Evolutionary conservation across 176 grass and related monocot genomes (phyloP).

Genomic region (Carex littledalei): DNA sequence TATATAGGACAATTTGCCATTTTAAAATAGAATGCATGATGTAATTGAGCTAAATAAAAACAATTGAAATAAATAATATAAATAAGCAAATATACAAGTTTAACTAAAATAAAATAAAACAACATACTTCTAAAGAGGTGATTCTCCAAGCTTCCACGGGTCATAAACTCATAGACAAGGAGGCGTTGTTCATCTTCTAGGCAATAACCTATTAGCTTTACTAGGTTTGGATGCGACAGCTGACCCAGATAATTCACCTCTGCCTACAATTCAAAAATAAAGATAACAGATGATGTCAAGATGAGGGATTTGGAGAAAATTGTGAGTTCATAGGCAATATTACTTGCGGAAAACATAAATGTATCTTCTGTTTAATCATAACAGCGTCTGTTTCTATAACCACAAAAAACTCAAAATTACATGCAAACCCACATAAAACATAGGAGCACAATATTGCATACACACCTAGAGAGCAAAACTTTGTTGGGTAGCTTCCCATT

Average conservation of each 20-base stretch:
- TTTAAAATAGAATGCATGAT: not conserved
- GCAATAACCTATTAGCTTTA: constrained; percentile 70
- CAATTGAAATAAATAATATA: not conserved
- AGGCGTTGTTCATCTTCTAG: constrained; percentile 75
- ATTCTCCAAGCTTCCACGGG: constrained; percentile 81
- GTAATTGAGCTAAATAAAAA: not conserved
- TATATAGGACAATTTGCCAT: not conserved
- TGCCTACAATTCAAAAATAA: constrained; percentile 34
- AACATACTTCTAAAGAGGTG: constrained; percentile 76
- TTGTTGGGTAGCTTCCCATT: too few species aligned
- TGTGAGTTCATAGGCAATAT: not conserved
- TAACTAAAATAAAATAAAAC: not conserved
- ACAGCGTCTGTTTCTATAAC: not conserved
- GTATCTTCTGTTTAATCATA: constrained; percentile 6
- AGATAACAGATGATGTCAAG: not conserved
- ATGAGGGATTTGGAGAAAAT: not conserved
- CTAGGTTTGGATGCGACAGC: constrained; percentile 61
- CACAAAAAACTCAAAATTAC: not conserved
- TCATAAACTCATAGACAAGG: constrained; percentile 86
- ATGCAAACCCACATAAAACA: not conserved
- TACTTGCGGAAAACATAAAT: not conserved
- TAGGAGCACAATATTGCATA: not conserved
- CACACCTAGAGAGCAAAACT: not conserved
- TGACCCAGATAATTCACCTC: constrained; percentile 75
- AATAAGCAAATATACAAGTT: not conserved